Conservation (phyloP, 2,329 filamentous ascomycete genomes). For the Rosellinia necatrix region DNA sequence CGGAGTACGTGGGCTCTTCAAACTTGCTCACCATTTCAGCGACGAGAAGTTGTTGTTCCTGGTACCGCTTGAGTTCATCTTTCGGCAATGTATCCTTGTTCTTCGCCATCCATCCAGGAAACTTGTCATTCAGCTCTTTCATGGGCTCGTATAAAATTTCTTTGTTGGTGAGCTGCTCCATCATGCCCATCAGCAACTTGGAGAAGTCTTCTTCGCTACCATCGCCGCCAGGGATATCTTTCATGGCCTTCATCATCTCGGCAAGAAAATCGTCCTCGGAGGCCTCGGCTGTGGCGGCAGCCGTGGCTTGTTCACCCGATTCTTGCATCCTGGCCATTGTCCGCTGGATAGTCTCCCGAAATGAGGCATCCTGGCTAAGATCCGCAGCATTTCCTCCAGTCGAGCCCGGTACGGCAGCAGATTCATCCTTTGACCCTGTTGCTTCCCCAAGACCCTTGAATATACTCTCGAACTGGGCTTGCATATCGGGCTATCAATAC, state of each 20-base stretch:
- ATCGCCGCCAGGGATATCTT: slow-evolving; percentile 61
- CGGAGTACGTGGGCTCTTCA: slow-evolving; percentile 78
- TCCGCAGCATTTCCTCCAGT: slow-evolving; percentile 38
- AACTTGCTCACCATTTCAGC: slow-evolving; percentile 88
- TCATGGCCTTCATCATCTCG: slow-evolving; percentile 91
- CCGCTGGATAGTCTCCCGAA: slow-evolving; percentile 88
- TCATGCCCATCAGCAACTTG: slow-evolving; percentile 96
- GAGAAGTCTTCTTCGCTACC: slow-evolving; percentile 83
- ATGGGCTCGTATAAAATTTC: slow-evolving; percentile 98
- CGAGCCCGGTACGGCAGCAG: slow-evolving; percentile 33
- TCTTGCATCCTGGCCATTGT: slow-evolving; percentile 97
- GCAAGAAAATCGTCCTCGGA: slow-evolving; percentile 80
- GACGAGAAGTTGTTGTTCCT: slow-evolving; percentile 79
- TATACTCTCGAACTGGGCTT: slow-evolving; percentile 77
- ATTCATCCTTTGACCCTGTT: slow-evolving; percentile 34
- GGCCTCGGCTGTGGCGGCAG: slow-evolving; percentile 70
- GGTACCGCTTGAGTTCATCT: slow-evolving; percentile 79
- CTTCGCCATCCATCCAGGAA: slow-evolving; percentile 83
- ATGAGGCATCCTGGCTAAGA: slow-evolving; percentile 65
- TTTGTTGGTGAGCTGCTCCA: slow-evolving; percentile 98
- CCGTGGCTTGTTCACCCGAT: slow-evolving; percentile 83
- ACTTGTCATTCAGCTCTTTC: slow-evolving; percentile 95
- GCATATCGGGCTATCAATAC: slow-evolving; percentile 66
- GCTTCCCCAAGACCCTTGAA: slow-evolving; percentile 70
- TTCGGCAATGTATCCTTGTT: slow-evolving; percentile 68